Percentiles rank a stretch among this genome's conserved stretches.
Evolutionary conservation across 2,329 filamentous ascomycete genomes (phyloP).

Genomic region (Aotearoamyces nothofagi): DNA sequence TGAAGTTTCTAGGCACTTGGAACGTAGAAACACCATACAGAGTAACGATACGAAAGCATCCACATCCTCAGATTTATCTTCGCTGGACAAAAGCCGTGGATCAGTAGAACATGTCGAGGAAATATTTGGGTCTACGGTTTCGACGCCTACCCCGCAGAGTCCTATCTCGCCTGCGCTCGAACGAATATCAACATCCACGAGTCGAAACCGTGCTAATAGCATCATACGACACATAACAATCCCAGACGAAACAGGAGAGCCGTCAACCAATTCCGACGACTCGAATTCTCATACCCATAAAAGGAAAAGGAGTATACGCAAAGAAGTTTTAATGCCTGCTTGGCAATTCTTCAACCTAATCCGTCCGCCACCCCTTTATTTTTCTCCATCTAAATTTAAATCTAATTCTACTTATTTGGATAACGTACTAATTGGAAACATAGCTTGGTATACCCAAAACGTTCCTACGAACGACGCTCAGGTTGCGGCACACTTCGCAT

Average conservation of each 20-base stretch:
- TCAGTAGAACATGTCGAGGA: conserved; percentile 11
- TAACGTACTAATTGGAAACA: conserved; percentile 19
- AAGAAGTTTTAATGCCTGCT: conserved; percentile 86
- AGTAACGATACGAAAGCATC: not conserved
- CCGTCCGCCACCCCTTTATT: conserved; percentile 38
- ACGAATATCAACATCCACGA: not conserved
- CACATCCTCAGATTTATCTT: not conserved
- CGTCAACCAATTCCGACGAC: not conserved
- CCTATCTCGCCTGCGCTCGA: not conserved
- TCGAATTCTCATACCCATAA: not conserved
- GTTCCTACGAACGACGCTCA: conserved; percentile 54
- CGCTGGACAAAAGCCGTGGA: conserved; percentile 1
- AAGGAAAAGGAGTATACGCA: conserved; percentile 30
- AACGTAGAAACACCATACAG: conserved; percentile 40
- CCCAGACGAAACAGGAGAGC: not conserved
- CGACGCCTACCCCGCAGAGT: not conserved
- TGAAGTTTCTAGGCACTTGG: conserved; percentile 67
- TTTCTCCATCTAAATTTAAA: conserved; percentile 10
- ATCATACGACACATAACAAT: not conserved
- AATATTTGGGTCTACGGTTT: no score
- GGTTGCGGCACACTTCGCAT: conserved; percentile 76
- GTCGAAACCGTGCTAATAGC: not conserved
- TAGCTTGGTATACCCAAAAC: conserved; percentile 75
- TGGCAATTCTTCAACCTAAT: conserved; percentile 96
- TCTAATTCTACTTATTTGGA: conserved; percentile 3